Evolutionary conservation across 2,329 filamentous ascomycete species (phyloP).

Genomic region (Thielaviopsis musarum): DNA sequence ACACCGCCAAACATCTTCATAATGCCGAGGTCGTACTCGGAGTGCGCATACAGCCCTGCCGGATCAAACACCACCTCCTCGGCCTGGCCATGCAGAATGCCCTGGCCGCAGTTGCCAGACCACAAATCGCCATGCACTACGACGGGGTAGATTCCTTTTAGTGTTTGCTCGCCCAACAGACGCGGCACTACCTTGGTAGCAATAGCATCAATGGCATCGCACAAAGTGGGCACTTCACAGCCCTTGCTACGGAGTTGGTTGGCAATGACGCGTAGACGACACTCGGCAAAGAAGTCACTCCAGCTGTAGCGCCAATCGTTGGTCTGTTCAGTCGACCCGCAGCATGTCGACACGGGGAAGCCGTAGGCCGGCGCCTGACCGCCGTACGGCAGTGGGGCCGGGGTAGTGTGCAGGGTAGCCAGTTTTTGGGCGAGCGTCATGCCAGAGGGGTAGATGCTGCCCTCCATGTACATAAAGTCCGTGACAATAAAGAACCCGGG

Average conservation of each 20-base stretch:
- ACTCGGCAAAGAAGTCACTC: conserved; percentile 73
- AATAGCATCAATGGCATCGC: conserved; percentile 46
- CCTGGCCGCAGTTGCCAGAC: conserved; percentile 65
- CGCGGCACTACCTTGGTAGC: conserved; percentile 52
- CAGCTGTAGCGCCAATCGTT: conserved; percentile 59
- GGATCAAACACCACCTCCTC: conserved; percentile 76
- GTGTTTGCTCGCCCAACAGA: conserved; percentile 50
- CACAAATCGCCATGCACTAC: conserved; percentile 87
- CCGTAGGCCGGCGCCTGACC: conserved; percentile 50
- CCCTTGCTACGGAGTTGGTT: conserved; percentile 2
- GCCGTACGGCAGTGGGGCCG: conserved; percentile 47
- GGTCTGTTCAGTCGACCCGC: conserved; percentile 67
- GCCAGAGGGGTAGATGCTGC: conserved; percentile 27
- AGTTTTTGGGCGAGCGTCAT: conserved; percentile 57
- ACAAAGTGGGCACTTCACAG: conserved; percentile 28
- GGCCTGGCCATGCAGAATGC: conserved; percentile 35
- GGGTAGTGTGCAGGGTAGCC: conserved; percentile 59
- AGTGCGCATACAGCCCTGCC: conserved; percentile 66
- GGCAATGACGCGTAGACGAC: conserved; percentile 48
- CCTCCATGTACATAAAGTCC: conserved; percentile 57
- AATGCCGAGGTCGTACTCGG: conserved; percentile 80
- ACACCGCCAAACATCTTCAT: conserved; percentile 97
- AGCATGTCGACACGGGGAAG: conserved; percentile 73
- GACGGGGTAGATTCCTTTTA: conserved; percentile 54
- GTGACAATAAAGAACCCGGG: conserved; percentile 48